Evolutionary conservation across 768 basidiomycete genomes (phyloP).

Genomic region (Lentinula lateritia): DNA sequence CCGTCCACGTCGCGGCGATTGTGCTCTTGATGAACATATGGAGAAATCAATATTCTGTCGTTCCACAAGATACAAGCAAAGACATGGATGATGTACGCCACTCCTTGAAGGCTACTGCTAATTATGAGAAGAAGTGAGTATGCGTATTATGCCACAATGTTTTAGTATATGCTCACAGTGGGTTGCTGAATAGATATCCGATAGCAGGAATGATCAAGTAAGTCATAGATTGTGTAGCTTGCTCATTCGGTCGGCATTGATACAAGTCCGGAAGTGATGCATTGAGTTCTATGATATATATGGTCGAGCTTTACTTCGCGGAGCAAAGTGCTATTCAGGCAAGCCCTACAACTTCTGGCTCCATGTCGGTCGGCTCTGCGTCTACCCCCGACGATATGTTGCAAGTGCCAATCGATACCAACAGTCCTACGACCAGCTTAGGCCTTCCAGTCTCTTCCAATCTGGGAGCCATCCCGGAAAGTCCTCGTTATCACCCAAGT

Average conservation of each 20-base stretch:
- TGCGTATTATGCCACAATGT: neutral
- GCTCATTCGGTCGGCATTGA: neutral
- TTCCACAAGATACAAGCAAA: neutral
- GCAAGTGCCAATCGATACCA: neutral
- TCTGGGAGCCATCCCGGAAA: neutral
- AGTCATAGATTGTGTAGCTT: neutral
- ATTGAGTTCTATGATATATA: neutral
- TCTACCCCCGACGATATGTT: neutral
- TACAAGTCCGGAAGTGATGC: neutral
- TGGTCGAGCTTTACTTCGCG: neutral
- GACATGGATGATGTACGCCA: neutral
- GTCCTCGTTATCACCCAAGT: neutral
- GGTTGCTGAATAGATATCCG: neutral
- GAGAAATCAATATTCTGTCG: conserved; percentile 16
- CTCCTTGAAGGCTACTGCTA: neutral
- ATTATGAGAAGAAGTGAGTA: neutral
- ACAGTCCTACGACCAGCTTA: neutral
- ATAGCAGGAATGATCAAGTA: neutral
- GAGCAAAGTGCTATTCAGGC: neutral
- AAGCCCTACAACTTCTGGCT: neutral
- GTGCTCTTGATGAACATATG: conserved; percentile 46
- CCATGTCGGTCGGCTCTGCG: neutral
- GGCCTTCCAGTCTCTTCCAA: neutral
- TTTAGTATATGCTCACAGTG: neutral
- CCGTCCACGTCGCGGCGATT: conserved; percentile 38